Percentiles rank a stretch among this genome's conserved stretches.
These are phyloP conservation scores for Bipolaris gigantea DNA, from an alignment of 2,329 filamentous ascomycete genomes.

Conservation along the genomic window DNA sequence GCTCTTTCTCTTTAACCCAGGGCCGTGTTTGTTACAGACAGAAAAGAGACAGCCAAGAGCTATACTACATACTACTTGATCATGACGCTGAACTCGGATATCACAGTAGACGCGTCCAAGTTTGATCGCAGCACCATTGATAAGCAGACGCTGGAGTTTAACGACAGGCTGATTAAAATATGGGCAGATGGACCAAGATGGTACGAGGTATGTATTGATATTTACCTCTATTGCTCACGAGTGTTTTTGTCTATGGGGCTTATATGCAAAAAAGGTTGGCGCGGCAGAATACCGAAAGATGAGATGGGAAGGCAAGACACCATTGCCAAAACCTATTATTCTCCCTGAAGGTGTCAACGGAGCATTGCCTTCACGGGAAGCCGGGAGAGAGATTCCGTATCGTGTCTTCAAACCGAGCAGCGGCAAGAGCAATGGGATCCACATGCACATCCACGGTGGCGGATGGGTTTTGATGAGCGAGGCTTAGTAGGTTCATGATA, in stretches of 20 bases:
- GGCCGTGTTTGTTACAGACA: background rate
- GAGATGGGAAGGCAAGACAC: conserved; percentile 57
- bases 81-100: conserved; percentile 45
- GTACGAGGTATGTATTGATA: conserved; percentile 50
- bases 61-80: background rate
- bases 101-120: conserved; percentile 48
- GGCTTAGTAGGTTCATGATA: conserved; percentile 16
- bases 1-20: background rate
- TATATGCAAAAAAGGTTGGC: conserved; percentile 48
- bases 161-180: conserved; percentile 49
- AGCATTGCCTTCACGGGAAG: conserved; percentile 56
- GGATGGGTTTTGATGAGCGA: conserved; percentile 52
- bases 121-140: conserved; percentile 49
- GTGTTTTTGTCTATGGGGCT: background rate
- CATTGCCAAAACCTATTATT: conserved; percentile 52
- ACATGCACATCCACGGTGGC: conserved; percentile 61
- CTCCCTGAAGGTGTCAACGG: conserved; percentile 53
- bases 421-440: conserved; percentile 50
- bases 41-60: background rate
- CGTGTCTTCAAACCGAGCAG: conserved; percentile 56
- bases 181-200: conserved; percentile 52
- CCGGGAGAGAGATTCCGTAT: conserved; percentile 55
- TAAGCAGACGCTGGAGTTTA: conserved; percentile 49
- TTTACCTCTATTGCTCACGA: too few relatives aligned
- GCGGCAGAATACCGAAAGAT: conserved; percentile 58